These are phyloP conservation scores for Mucor piriformis DNA, from an alignment of 371 early-diverging fungal genomes.

Conservation along the genomic window DNA sequence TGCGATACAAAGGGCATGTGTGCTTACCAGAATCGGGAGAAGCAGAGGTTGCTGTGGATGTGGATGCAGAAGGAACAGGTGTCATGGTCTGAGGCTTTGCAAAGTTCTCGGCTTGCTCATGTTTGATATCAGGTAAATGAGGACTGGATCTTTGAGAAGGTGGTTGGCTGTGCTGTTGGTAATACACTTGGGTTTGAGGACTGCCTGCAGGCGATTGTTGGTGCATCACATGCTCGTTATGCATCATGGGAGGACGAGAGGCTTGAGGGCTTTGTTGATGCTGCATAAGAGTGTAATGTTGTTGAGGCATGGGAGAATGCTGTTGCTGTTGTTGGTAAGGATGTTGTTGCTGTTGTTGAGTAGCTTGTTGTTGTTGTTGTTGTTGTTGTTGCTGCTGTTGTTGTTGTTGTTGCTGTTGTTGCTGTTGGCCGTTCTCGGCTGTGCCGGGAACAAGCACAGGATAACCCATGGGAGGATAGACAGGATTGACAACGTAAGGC, in stretches of 20 bases:
- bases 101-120: conserved; percentile 20
- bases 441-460: conserved; percentile 40
- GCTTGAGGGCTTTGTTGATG: conserved; percentile 12
- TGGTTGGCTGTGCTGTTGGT: conserved; percentile 31
- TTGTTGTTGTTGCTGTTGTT: conserved; percentile 19
- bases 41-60: conserved; percentile 40
- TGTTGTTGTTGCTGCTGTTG: conserved; percentile 8
- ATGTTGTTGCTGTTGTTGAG: conserved; percentile 10
- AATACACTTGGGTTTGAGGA: conserved; percentile 29
- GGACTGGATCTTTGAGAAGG: conserved; percentile 33
- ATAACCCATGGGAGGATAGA: conserved; percentile 47
- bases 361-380: conserved; percentile 21
- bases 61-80: conserved; percentile 49
- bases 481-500: conserved; percentile 46
- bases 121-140: conserved; percentile 31
- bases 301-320: conserved; percentile 21
- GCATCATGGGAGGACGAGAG: conserved; percentile 29
- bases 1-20: no score
- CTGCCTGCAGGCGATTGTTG: conserved; percentile 24
- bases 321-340: conserved; percentile 23
- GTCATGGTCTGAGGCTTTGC: conserved; percentile 34
- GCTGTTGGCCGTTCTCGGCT: conserved; percentile 15
- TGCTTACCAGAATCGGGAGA: conserved; percentile 45
- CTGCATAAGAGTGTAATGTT: conserved; percentile 13
- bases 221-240: conserved; percentile 28